These are phyloP conservation scores for Musa acuminata DNA, from an alignment of 176 grass and related monocot species.

Conservation along the genomic window DNA sequence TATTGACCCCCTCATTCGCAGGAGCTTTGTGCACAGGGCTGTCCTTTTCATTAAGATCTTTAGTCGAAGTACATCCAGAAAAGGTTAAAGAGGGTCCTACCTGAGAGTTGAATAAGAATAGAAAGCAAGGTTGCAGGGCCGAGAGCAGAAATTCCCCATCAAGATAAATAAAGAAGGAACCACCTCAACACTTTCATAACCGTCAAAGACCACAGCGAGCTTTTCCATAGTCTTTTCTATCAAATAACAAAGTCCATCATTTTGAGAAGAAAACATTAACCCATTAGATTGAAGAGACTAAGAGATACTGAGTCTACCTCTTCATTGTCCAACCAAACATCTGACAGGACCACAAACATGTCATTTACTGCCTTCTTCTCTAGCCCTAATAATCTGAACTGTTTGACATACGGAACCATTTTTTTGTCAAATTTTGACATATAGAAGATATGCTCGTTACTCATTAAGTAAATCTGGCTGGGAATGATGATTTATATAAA, in stretches of 20 bases:
- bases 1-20: neutral
- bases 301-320: conserved; percentile 54
- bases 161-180: conserved; percentile 92
- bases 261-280: conserved; percentile 24
- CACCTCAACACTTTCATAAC: conserved; percentile 75
- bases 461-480: neutral
- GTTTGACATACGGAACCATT: conserved; percentile 25
- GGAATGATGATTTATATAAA: neutral
- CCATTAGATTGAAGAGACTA: conserved; percentile 9
- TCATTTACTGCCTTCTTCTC: conserved; percentile 86
- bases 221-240: conserved; percentile 85
- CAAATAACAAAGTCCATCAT: conserved; percentile 34
- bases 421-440: conserved; percentile 19
- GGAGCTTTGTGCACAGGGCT: neutral
- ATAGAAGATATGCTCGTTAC: conserved; percentile 4
- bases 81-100: conserved; percentile 10
- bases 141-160: conserved; percentile 95
- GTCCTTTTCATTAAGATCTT: neutral
- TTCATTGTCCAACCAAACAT: conserved; percentile 83
- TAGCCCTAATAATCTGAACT: conserved; percentile 57
- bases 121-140: conserved; percentile 71
- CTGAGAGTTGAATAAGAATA: conserved; percentile 81
- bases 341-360: conserved; percentile 93
- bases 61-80: neutral
- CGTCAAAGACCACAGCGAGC: conserved; percentile 72